Conservation (phyloP, 2,329 filamentous ascomycete genomes). For the Calonectria ilicicola region DNA sequence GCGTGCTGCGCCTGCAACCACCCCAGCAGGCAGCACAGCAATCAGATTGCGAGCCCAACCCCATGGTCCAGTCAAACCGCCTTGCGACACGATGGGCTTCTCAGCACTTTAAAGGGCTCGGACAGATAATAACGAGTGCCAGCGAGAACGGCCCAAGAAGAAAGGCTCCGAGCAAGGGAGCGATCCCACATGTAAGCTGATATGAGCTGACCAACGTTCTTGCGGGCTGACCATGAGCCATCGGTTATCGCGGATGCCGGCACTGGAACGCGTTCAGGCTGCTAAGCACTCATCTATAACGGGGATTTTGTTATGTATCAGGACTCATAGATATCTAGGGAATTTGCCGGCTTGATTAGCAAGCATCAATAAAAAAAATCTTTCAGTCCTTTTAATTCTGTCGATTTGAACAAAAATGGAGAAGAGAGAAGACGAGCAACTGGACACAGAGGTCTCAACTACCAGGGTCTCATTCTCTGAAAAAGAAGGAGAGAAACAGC, state of each 20-base stretch:
- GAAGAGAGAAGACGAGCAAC: neutral
- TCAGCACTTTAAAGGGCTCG: neutral
- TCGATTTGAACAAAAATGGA: neutral
- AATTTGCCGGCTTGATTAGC: neutral
- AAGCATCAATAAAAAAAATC: neutral
- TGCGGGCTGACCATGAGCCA: neutral
- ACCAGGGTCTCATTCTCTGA: slow-evolving; percentile 18
- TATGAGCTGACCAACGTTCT: slow-evolving; percentile 4
- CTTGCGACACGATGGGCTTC: neutral
- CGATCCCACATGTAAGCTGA: slow-evolving; percentile 20
- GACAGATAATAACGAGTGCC: neutral
- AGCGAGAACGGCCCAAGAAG: neutral
- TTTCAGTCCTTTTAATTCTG: neutral
- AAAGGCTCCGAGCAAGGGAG: neutral
- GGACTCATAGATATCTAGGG: neutral
- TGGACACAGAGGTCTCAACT: slow-evolving; percentile 8
- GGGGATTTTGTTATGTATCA: neutral
- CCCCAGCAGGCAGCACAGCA: neutral
- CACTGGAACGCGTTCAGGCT: neutral
- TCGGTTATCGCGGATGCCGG: neutral
- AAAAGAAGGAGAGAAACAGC: neutral
- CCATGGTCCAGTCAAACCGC: neutral
- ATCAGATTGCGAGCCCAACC: neutral
- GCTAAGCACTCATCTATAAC: neutral
- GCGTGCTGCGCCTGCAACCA: neutral